phyloP scores from a whole-genome alignment of 352 stramenopile genomes.

The Globisporangium paroecandrum region DNA sequence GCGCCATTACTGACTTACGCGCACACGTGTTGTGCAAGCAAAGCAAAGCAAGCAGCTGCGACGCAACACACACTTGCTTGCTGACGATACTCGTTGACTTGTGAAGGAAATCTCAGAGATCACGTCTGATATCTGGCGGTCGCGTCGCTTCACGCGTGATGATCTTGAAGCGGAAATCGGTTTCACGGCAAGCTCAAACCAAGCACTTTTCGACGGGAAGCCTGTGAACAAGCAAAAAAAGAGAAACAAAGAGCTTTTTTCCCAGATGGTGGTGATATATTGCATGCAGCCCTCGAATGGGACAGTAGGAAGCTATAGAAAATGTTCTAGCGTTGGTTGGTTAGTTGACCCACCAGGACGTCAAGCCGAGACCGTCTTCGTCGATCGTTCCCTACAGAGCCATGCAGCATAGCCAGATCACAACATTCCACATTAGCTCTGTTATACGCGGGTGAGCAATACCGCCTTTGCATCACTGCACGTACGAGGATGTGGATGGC shows the following conservation, averaged over 20 bases:
- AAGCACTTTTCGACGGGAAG: background rate
- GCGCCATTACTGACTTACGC: constrained; percentile 17
- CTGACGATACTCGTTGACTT: background rate
- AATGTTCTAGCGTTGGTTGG: constrained; percentile 9
- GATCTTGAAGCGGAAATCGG: background rate
- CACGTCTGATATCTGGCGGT: background rate
- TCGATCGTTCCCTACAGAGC: constrained; percentile 74
- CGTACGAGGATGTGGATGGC: constrained; percentile 81
- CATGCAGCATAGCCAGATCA: background rate
- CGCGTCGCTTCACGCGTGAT: background rate
- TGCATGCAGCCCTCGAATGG: background rate
- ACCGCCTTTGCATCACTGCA: background rate
- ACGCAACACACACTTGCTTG: background rate
- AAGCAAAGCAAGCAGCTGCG: background rate
- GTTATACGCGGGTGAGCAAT: background rate
- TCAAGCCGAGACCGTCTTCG: constrained; percentile 78
- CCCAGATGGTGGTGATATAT: background rate
- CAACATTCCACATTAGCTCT: background rate
- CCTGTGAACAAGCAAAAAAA: background rate
- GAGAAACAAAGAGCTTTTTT: background rate
- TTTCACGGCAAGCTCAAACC: background rate
- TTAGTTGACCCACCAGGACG: constrained; percentile 74
- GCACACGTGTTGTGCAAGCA: background rate
- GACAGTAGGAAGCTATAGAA: constrained; percentile 10
- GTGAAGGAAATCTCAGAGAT: background rate